Evolutionary conservation across 495 filamentous ascomycete genomes (phyloP).

Genomic region (Daldinia vernicosa): DNA sequence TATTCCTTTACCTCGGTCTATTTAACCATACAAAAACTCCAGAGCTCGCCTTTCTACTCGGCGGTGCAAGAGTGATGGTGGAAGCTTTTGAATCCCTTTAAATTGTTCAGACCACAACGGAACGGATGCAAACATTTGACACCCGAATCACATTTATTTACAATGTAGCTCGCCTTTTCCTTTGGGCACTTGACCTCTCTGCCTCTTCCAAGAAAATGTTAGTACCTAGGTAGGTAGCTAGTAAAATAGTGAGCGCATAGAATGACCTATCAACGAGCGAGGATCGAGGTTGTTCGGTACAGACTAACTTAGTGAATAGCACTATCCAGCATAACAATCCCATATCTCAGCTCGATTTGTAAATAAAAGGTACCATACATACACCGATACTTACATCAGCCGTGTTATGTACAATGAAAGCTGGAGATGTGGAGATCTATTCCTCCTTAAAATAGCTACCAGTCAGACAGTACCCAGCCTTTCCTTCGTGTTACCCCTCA

Average conservation of each 20-base stretch:
- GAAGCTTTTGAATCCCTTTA: constrained; percentile 12
- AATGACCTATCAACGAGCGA: constrained; percentile 22
- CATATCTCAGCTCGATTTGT: background rate
- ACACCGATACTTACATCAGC: constrained; percentile 6
- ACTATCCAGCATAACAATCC: background rate
- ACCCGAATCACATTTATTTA: constrained; percentile 31
- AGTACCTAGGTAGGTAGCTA: background rate
- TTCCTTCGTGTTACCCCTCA: constrained; percentile 31
- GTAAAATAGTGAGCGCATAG: background rate
- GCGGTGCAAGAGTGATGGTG: constrained; percentile 15
- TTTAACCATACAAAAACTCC: constrained; percentile 14
- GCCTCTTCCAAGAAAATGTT: constrained; percentile 10
- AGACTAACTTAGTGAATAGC: constrained; percentile 11
- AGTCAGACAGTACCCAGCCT: constrained; percentile 21
- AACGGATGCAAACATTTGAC: constrained; percentile 38
- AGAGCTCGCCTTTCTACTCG: constrained; percentile 7
- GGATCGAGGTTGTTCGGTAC: constrained; percentile 7
- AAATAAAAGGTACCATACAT: background rate
- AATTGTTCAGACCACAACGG: constrained; percentile 14
- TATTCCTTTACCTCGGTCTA: constrained; percentile 13
- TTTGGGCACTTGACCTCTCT: constrained; percentile 10
- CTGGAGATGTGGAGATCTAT: constrained; percentile 35
- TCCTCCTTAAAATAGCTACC: constrained; percentile 39
- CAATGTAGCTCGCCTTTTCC: constrained; percentile 36
- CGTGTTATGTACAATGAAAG: constrained; percentile 29